Conservation (phyloP, 176 grass and related monocot species). For the Tillandsia leiboldiana region DNA sequence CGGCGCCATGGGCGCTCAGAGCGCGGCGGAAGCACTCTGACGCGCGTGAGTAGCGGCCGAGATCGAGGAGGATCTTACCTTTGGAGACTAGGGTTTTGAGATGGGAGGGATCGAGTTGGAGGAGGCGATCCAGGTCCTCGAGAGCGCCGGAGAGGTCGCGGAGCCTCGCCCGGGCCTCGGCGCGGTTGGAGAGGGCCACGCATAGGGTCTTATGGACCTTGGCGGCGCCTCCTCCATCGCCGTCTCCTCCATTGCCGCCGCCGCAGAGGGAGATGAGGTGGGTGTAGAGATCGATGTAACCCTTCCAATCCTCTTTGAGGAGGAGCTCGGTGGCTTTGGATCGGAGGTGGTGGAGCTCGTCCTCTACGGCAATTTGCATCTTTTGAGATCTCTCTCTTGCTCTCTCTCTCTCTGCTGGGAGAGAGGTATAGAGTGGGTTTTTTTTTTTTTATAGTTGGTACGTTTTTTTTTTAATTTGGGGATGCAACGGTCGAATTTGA, state of each 20-base stretch:
- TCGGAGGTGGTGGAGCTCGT: neutral
- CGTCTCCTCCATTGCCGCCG: no score
- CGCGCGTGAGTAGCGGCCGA: slow-evolving; percentile 38
- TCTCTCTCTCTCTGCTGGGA: no score
- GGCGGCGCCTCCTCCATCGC: neutral
- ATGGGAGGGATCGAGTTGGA: slow-evolving; percentile 40
- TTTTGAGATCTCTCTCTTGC: neutral
- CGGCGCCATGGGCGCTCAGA: slow-evolving; percentile 6
- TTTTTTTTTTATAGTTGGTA: no score
- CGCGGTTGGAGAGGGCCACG: slow-evolving; percentile 46
- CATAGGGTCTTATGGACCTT: slow-evolving; percentile 41
- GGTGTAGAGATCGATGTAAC: slow-evolving; percentile 65
- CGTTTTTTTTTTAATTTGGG: no score
- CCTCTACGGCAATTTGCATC: neutral
- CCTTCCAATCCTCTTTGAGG: slow-evolving; percentile 68
- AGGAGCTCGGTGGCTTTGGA: slow-evolving; percentile 2
- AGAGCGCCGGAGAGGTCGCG: slow-evolving; percentile 37
- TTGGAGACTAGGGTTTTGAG: slow-evolving; percentile 54
- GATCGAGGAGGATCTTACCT: slow-evolving; percentile 52
- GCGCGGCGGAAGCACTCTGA: slow-evolving; percentile 45
- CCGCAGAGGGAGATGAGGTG: slow-evolving; percentile 39
- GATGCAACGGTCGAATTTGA: no score
- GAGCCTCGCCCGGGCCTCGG: slow-evolving; percentile 55
- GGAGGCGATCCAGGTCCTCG: slow-evolving; percentile 43
- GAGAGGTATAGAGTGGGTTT: no score